Evolutionary conservation across 257 asterid genomes (phyloP).

Genomic region (Solanum pennellii): DNA sequence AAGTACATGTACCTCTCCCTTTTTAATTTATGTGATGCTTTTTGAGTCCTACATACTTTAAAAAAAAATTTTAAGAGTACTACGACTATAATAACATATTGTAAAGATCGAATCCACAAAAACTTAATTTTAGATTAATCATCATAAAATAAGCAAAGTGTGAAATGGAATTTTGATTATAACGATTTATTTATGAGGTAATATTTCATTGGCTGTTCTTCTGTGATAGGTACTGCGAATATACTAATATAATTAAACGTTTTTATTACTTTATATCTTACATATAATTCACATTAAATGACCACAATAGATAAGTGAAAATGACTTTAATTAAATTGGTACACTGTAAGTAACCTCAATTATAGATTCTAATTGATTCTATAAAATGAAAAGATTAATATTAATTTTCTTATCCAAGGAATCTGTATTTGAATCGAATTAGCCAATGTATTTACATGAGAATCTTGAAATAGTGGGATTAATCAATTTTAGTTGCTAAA

Average conservation of each 20-base stretch:
- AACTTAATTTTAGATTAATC: neutral
- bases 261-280: neutral
- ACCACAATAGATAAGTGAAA: neutral
- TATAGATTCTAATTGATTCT: neutral
- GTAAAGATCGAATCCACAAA: neutral
- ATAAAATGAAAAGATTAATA: neutral
- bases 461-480: slow-evolving; percentile 26
- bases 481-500: slow-evolving; percentile 1
- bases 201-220: neutral
- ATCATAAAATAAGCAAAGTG: neutral
- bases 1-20: accelerated
- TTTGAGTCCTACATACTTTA: neutral
- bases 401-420: neutral
- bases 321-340: neutral
- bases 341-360: neutral
- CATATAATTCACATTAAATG: neutral
- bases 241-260: neutral
- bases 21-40: neutral
- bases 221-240: neutral
- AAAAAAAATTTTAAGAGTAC: neutral
- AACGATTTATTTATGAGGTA: neutral
- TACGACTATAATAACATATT: neutral
- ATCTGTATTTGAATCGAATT: slow-evolving; percentile 11
- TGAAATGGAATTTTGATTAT: too few species aligned
- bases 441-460: slow-evolving; percentile 13